These are phyloP conservation scores for Triadica sebifera DNA, from an alignment of 345 rosid species.

Conservation along the genomic window DNA sequence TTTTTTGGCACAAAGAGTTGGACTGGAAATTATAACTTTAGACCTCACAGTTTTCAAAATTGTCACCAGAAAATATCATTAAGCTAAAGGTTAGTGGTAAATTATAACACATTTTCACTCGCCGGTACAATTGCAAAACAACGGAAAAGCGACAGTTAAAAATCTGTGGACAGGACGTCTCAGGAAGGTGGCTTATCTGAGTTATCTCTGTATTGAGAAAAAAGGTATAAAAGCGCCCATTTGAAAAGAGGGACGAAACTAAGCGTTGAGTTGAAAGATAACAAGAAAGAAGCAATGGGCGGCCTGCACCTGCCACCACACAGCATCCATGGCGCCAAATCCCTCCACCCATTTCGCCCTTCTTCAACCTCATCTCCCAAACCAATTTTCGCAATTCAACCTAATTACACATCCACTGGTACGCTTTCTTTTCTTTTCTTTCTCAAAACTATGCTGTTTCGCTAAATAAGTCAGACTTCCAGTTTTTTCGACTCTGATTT, in stretches of 20 bases:
- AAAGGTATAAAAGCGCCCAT: slow-evolving; percentile 8
- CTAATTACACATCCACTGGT: slow-evolving; percentile 33
- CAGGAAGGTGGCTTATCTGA: slow-evolving; percentile 19
- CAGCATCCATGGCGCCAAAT: slow-evolving; percentile 34
- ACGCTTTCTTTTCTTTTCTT: not conserved
- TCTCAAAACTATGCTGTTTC: not conserved
- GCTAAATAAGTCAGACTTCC: not conserved
- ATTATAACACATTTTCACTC: too few species aligned
- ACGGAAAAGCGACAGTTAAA: too few species aligned
- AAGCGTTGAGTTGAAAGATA: not conserved
- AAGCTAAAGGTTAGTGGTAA: too few species aligned
- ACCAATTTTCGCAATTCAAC: slow-evolving; percentile 21
- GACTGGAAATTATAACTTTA: too few species aligned
- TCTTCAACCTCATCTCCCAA: slow-evolving; percentile 23
- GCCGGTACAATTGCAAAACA: too few species aligned
- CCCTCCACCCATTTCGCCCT: slow-evolving; percentile 29
- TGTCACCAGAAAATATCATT: too few species aligned
- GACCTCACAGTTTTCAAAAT: too few species aligned
- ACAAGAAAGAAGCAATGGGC: slow-evolving; percentile 31
- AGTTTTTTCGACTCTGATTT: not conserved
- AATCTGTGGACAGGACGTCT: slow-evolving; percentile 20
- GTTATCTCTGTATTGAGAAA: not conserved
- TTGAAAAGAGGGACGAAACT: not conserved
- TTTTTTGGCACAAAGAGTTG: too few species aligned
- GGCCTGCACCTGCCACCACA: slow-evolving; percentile 39